A percentile compares a stretch with the other conserved stretches of the same genome.
Conservation (phyloP, 768 basidiomycete species). For the Amanita molliuscula region DNA sequence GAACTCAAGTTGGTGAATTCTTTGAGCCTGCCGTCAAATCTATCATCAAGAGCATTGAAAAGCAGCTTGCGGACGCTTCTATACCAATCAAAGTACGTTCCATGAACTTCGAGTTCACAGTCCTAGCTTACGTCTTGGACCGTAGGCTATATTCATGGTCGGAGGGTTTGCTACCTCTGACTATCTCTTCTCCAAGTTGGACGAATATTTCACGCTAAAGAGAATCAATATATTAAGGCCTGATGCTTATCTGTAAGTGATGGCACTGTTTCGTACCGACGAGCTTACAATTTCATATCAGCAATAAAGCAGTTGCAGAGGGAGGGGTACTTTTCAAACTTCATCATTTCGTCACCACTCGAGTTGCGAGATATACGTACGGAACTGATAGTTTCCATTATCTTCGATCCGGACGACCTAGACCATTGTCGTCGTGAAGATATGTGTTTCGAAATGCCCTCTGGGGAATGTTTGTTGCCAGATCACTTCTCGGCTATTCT, state of each 20-base stretch:
- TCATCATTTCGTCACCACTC: conserved; percentile 11
- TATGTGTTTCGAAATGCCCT: not conserved
- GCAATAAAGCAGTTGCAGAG: conserved; percentile 18
- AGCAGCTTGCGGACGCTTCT: not conserved
- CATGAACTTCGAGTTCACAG: not conserved
- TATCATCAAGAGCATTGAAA: not conserved
- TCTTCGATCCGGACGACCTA: conserved; percentile 6
- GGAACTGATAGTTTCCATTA: conserved; percentile 6
- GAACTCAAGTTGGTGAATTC: not conserved
- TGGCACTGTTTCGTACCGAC: not conserved
- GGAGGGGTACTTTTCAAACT: conserved; percentile 16
- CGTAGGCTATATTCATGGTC: conserved; percentile 33
- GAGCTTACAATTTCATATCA: not conserved
- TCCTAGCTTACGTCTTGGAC: not conserved
- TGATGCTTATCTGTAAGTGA: conserved; percentile 34
- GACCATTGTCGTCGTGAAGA: conserved; percentile 7
- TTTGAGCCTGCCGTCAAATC: no score
- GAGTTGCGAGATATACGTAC: conserved; percentile 11
- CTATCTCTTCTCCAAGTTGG: conserved; percentile 33
- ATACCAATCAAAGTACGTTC: not conserved
- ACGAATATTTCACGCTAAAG: conserved; percentile 20
- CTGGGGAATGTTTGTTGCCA: conserved; percentile 4
- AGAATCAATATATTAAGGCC: conserved; percentile 29
- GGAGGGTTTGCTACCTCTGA: conserved; percentile 44
- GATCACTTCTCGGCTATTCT: conserved; percentile 9